Evolutionary conservation across 2,329 filamentous ascomycete species (phyloP).

Genomic region (Phoma sp.): DNA sequence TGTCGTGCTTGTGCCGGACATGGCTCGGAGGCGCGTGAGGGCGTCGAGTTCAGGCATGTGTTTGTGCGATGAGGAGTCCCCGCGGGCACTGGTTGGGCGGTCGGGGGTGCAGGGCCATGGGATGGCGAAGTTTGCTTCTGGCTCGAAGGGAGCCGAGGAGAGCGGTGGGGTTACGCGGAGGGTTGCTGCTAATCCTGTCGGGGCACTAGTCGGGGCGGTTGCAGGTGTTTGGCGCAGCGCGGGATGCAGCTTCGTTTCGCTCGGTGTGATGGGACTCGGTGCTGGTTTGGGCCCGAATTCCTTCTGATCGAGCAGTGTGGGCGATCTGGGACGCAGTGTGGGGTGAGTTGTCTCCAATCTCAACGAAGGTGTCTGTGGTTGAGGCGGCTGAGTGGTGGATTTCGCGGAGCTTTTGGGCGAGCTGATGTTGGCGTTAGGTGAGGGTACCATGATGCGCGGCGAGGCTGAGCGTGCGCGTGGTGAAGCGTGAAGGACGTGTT

Average conservation of each 20-base stretch:
- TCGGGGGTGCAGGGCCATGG: slow-evolving; percentile 23
- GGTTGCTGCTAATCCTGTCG: not conserved
- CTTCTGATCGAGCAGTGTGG: slow-evolving; percentile 18
- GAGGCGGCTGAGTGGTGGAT: not conserved
- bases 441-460: slow-evolving; percentile 18
- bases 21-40: slow-evolving; percentile 6
- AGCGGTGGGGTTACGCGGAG: slow-evolving; percentile 11
- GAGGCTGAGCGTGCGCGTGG: slow-evolving; percentile 29
- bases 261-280: slow-evolving; percentile 9
- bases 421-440: not conserved
- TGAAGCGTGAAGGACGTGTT: slow-evolving; percentile 11
- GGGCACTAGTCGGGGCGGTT: no score
- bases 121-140: slow-evolving; percentile 15
- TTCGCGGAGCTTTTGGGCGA: slow-evolving; percentile 12
- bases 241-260: slow-evolving; percentile 24
- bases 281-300: slow-evolving; percentile 10
- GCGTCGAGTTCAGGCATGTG: not conserved
- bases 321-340: slow-evolving; percentile 22
- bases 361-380: slow-evolving; percentile 11
- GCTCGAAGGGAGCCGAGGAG: slow-evolving; percentile 9
- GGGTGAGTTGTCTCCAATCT: slow-evolving; percentile 24
- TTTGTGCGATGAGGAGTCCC: not conserved
- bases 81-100: slow-evolving; percentile 12
- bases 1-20: slow-evolving; percentile 24
- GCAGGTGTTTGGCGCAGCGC: slow-evolving; percentile 19